Base-by-base conservation (phyloP, 768 basidiomycete species). In the Udeniomyces megalosporus region DNA sequence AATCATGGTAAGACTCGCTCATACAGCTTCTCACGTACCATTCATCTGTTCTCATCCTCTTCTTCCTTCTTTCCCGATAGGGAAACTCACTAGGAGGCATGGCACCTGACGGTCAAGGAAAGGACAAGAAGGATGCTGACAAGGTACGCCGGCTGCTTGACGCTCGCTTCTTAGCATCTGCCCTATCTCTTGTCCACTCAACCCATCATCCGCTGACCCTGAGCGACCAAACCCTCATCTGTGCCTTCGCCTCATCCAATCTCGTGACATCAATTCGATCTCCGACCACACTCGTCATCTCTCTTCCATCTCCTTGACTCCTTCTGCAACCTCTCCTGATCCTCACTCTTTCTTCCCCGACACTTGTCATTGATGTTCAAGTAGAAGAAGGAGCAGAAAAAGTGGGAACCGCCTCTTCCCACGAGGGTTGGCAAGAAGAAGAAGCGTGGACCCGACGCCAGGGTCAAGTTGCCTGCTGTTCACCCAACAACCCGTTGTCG, bases 341-440 rank as follows among this genome's bases (percentile, higher is more conserved):
- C 26, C 32, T 34, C 11, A 7, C 24, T 32, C 52, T 58, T 22
- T 49, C 31, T 7, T 42, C 45, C 42, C 42, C 45, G 42, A 11
- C 38, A 15, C 52, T 26, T 42, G 29, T 34, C 38, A 5, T 31
- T 58, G 20, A 5, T 32, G 26, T 20, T 1, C 4, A 34, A 24
- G 2, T 17, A 59, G 57, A 65, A 60, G 49, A 58, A 65, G 51
- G 58, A 80, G 72, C 81, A 84, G 75, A 95, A 96, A 82, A 92
- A 93, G 77, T 97, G 92, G 91, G 93, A 97, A 73, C 91, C 93
- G 8, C 93, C 93, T 69, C 81, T 95, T 62, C 92, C 93, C 15
- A 95, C 93, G 50, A 86, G 89, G 64, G 88, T 96, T 38, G 92
- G 92, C 52, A 95, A 92, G 81, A 92, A 90, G 82, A 97, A 91